Evolutionary conservation across 768 basidiomycete genomes (phyloP), one percentile per base, ranked within the genome.

Genomic region (Panus rudis): DNA sequence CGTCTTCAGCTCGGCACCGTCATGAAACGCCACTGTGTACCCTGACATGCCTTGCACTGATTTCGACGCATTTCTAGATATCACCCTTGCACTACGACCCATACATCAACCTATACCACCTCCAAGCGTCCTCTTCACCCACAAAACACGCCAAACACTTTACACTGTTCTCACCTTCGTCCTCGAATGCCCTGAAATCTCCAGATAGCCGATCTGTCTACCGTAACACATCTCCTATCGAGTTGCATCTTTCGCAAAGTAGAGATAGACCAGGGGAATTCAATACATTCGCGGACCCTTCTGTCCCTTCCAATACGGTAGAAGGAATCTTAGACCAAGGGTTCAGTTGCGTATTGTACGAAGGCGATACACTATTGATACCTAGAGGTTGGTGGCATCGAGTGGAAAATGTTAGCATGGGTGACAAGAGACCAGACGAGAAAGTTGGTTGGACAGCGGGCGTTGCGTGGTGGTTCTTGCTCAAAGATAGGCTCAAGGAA

Each of bases 321-420:
- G 43, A 54, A 22, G 47, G 41, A 8, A 25, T 58, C 17, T 33
- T 45, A 4, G 28, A 13, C 5, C n/a, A 19, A 12, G 56, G 46
- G 13, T n/a, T 46, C 30, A 49, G 39, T 26, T 58, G 56, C 33
- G 37, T 55, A 6, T 41, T 54, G 21, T 42, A 47, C 8, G 54
- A 55, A 31, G 50, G 57, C 10, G 53, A 58, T 39, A 55, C 52
- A 27, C 33, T 58, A n/a, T 55, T 51, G 40, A 47, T 58, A 23
- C 57, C 54, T 3, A 45, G 51, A 13, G 45, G 54, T 7, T 55
- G 57, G 54, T 55, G 57, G 52, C 57, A 58, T 35, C 54, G 57
- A 14, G 54, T 58, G 13, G 54, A 55, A 50, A 55, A 54, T 40
- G 51, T 58, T 24, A 23, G 26, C 21, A 35, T 56, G 10, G 32